Evolutionary conservation across 306 rosid species (phyloP), one percentile per base, ranked within the genome.

Genomic region (Mimosa pudica): DNA sequence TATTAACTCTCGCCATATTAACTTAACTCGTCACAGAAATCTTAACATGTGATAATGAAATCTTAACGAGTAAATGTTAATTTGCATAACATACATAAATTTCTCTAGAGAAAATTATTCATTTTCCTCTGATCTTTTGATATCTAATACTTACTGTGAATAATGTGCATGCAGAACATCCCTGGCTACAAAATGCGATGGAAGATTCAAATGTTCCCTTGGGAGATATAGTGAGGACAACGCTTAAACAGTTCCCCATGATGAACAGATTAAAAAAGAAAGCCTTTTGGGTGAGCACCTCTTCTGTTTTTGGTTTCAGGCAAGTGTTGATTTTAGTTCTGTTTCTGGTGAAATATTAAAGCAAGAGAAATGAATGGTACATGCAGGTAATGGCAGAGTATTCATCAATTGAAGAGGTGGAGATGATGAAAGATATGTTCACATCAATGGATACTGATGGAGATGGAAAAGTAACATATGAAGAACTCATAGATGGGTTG

Each of bases 231-330:
- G 98, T 94, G 80, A 87, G 98, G 83, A 80, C 93, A 80, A 94
- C 97, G 73, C 98, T 94, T 54, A 94, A 85, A 87, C 98, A 94
- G 83, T 94, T 94, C 82, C 90, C 98, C 62, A 86, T 92, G 73
- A 94, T 94, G 98, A 94, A 94, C 79, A 88, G 97, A 86, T 94
- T 94, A 86, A 94, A 94, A 87, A 94, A 94, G 98, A 94, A 75
- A 88, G 98, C 97, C 66, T 82, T 92, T 51, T 84, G 97, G 89
- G 98, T 94, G 84, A 88, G 97, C 78, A 71, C 82, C 77, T 52
- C 30, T 24, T 24, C 54, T 52, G 54, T 17, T 55, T 5, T 5
- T 16, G 32, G 49, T 74, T 70, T 71, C 84, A 75, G 75, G 55
- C 46, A 78, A 30, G 63, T 79, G n/a, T 79, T 79, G 36, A 58